A percentile compares a stretch with the other conserved stretches of the same genome.
Conservation (phyloP, 2,329 filamentous ascomycete species). For the Neocatenulostroma microsporum region DNA sequence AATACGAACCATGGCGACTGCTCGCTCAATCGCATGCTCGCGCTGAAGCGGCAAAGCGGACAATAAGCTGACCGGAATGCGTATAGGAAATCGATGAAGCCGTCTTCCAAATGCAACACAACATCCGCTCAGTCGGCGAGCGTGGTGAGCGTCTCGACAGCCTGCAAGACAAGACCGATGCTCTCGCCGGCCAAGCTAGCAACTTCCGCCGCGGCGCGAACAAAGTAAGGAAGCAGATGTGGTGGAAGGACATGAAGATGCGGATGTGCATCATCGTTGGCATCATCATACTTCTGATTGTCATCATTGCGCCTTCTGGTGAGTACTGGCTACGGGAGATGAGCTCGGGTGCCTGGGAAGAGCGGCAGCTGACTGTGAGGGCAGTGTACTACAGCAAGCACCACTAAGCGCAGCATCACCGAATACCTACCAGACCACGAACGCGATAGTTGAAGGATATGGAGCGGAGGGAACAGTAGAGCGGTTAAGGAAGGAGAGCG, state of each 20-base stretch:
- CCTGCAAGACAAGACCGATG: conserved; percentile 88
- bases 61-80: too few relatives aligned
- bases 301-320: conserved; percentile 94
- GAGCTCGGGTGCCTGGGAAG: neutral
- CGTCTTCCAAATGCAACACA: conserved; percentile 89
- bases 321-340: conserved; percentile 20
- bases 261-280: conserved; percentile 89
- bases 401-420: conserved; percentile 3
- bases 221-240: conserved; percentile 88
- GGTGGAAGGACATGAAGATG: conserved; percentile 99
- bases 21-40: neutral
- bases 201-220: conserved; percentile 96
- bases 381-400: conserved; percentile 1
- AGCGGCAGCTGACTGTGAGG: neutral
- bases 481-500: neutral
- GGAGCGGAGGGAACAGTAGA: neutral
- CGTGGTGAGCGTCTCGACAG: conserved; percentile 83
- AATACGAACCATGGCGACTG: neutral
- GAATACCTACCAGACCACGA: neutral
- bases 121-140: conserved; percentile 93
- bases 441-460: neutral
- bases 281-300: conserved; percentile 80
- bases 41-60: neutral
- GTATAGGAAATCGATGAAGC: conserved; percentile 95
- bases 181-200: conserved; percentile 84